These are phyloP conservation scores for Toxoplasma gondii DNA, from an alignment of 169 alveolate species.

Conservation along the genomic window DNA sequence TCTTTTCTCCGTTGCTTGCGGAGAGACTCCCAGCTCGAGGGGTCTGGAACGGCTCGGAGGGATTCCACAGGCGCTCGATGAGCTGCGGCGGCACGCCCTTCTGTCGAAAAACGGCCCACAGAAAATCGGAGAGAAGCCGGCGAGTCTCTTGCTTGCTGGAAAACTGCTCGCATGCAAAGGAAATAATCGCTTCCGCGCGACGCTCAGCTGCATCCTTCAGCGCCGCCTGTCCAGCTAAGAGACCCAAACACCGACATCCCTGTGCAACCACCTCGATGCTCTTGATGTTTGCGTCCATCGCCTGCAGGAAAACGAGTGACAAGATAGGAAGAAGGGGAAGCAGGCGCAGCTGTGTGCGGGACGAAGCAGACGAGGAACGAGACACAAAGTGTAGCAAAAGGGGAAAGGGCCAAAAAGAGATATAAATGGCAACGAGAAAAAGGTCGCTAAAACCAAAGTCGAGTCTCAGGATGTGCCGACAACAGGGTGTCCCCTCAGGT, in stretches of 20 bases:
- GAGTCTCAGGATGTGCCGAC: too few species aligned
- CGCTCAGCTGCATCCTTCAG: conserved; percentile 47
- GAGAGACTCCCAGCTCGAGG: neutral
- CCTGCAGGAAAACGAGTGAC: conserved; percentile 37
- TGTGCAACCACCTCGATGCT: conserved; percentile 67
- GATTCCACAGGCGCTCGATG: conserved; percentile 63
- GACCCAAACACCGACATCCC: conserved; percentile 67
- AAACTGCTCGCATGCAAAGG: conserved; percentile 54
- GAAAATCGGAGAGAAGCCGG: conserved; percentile 53
- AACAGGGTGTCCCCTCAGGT: too few species aligned
- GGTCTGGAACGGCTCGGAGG: conserved; percentile 30
- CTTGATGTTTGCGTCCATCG: conserved; percentile 39
- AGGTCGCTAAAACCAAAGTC: too few species aligned
- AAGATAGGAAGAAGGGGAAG: neutral
- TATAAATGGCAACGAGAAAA: too few species aligned
- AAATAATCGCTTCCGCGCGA: conserved; percentile 58
- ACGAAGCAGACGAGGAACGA: neutral
- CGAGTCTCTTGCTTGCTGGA: conserved; percentile 55
- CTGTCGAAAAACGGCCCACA: conserved; percentile 45
- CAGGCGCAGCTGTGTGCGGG: neutral
- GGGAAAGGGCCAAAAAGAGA: too few species aligned
- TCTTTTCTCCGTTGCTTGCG: neutral
- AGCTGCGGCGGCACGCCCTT: conserved; percentile 61
- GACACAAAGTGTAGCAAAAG: neutral
- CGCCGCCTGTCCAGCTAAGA: conserved; percentile 59